phyloP scores from a whole-genome alignment of 768 basidiomycete genomes.

The Calocybe cyanea region DNA sequence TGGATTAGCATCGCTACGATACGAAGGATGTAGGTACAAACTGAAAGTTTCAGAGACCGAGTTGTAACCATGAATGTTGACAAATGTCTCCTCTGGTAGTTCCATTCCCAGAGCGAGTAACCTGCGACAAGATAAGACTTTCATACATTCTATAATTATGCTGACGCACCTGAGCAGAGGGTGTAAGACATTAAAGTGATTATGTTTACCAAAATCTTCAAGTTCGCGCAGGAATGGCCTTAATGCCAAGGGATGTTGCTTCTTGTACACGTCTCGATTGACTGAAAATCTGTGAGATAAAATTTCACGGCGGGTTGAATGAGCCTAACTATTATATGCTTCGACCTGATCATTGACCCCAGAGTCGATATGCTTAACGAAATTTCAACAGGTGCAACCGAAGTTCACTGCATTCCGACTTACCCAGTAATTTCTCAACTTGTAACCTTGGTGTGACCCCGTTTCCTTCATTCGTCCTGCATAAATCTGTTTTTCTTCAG shows the following conservation, averaged over 20 bases:
- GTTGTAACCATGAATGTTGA: constrained; percentile 34
- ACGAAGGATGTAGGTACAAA: constrained; percentile 10
- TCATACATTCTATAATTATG: not conserved
- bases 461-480: constrained; percentile 28
- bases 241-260: constrained; percentile 29
- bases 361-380: constrained; percentile 50
- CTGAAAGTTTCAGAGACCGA: constrained; percentile 32
- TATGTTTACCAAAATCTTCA: constrained; percentile 30
- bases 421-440: constrained; percentile 14
- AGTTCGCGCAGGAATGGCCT: constrained; percentile 34
- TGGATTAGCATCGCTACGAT: not conserved
- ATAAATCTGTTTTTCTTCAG: constrained; percentile 37
- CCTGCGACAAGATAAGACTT: not conserved
- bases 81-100: constrained; percentile 39
- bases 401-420: not conserved
- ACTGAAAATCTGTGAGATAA: constrained; percentile 18
- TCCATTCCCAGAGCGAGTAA: constrained; percentile 40
- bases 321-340: constrained; percentile 51
- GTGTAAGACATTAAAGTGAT: constrained; percentile 34
- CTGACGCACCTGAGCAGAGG: constrained; percentile 29
- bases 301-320: not conserved
- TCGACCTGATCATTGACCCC: constrained; percentile 64
- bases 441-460: constrained; percentile 39
- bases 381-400: too few relatives aligned
- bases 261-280: constrained; percentile 27